phyloP scores from a whole-genome alignment of 768 basidiomycete genomes.

The Chiua virens region DNA sequence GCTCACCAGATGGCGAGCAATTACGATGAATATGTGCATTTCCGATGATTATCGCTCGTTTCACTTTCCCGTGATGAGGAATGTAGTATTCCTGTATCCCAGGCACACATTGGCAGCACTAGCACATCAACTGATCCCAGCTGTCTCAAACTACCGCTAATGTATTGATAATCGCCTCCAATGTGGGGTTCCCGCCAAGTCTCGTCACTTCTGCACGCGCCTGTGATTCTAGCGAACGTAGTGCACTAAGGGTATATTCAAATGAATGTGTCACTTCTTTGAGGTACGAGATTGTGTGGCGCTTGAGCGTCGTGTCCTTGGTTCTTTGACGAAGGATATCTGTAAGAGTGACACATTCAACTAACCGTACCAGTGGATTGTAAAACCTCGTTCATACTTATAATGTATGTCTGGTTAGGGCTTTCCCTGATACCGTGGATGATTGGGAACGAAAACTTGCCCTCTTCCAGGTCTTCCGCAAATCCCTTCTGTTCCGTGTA shows the following conservation, averaged over 20 bases:
- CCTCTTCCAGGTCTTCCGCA: conserved; percentile 93
- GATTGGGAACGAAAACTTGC: conserved; percentile 96
- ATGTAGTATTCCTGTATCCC: too few species aligned
- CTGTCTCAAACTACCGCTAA: too few species aligned
- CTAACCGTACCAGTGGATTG: not conserved
- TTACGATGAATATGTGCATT: too few species aligned
- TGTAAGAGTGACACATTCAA: conserved; percentile 27
- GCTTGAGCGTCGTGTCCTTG: conserved; percentile 75
- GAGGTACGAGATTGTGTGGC: conserved; percentile 78
- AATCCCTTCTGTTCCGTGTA: conserved; percentile 85
- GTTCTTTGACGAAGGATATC: conserved; percentile 91
- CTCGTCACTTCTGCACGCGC: conserved; percentile 64
- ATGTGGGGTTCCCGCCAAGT: conserved; percentile 71
- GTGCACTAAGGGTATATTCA: conserved; percentile 76
- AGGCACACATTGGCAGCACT: too few species aligned
- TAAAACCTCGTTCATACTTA: conserved; percentile 57
- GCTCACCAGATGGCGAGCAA: too few species aligned
- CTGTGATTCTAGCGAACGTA: conserved; percentile 65
- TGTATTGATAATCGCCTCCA: conserved; percentile 58
- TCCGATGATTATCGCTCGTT: too few species aligned
- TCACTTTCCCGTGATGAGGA: too few species aligned
- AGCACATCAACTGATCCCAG: too few species aligned
- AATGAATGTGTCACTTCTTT: conserved; percentile 77
- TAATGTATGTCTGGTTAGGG: conserved; percentile 70
- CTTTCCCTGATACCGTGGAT: conserved; percentile 87